A percentile compares a stretch with the other conserved stretches of the same genome.
Evolutionary conservation across 768 basidiomycete genomes (phyloP).

Genomic region (Fomitopsis pulvina): DNA sequence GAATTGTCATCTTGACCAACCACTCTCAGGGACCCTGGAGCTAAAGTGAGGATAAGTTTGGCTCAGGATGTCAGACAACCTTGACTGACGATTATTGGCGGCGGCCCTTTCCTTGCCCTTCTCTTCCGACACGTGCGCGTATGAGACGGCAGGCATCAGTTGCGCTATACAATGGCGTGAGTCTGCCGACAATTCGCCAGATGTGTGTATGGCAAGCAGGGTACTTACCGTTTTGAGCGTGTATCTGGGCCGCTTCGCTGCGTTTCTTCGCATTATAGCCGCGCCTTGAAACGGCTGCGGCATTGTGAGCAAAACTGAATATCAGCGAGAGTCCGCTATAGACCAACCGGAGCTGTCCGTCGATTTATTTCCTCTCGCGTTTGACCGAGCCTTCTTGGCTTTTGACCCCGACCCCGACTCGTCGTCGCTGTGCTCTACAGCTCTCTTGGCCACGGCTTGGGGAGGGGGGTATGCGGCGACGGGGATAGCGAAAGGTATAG

Average conservation of each 20-base stretch:
- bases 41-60: conserved; percentile 10
- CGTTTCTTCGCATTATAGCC: conserved; percentile 71
- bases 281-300: conserved; percentile 42
- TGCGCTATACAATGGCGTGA: conserved; percentile 7
- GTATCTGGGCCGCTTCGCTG: conserved; percentile 59
- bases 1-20: conserved; percentile 24
- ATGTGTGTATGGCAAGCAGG: conserved; percentile 4
- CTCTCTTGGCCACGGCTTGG: conserved; percentile 33
- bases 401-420: conserved; percentile 37
- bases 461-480: conserved; percentile 1
- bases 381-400: conserved; percentile 40
- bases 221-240: conserved; percentile 54
- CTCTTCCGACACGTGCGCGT: conserved; percentile 28
- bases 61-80: conserved; percentile 20
- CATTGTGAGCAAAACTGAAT: background rate
- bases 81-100: conserved; percentile 5
- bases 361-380: conserved; percentile 24
- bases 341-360: conserved; percentile 27
- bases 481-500: conserved; percentile 9
- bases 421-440: conserved; percentile 31
- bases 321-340: background rate
- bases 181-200: conserved; percentile 1
- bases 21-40: conserved; percentile 21
- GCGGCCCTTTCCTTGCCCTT: conserved; percentile 41
- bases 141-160: conserved; percentile 32